Evolutionary conservation across 2,329 filamentous ascomycete genomes (phyloP).

Genomic region (Aspergillus sp.): DNA sequence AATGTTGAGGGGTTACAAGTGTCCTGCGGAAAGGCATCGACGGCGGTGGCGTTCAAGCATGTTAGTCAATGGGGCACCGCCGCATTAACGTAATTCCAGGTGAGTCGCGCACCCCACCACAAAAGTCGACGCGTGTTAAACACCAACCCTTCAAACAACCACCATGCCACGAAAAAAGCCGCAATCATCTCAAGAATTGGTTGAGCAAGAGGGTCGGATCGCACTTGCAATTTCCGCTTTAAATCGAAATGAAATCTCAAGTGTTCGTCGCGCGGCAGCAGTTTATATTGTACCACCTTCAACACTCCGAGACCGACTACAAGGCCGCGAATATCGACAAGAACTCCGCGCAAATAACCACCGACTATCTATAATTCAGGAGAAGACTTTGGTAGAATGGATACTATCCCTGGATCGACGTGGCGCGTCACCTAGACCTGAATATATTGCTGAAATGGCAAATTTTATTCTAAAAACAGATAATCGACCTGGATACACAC

Average conservation of each 20-base stretch:
- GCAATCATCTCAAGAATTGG: not conserved
- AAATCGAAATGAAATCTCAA: not conserved
- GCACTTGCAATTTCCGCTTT: not conserved
- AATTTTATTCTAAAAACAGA: not conserved
- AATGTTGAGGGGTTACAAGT: no score
- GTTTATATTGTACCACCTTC: no score
- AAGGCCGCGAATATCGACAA: not conserved
- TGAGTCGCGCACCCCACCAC: no score
- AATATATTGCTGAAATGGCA: not conserved
- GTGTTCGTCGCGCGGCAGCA: conserved; percentile 1
- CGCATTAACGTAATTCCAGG: no score
- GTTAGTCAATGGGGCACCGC: no score
- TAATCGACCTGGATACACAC: not conserved
- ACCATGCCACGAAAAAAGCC: conserved; percentile 5
- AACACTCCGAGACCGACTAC: not conserved
- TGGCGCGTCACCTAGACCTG: not conserved
- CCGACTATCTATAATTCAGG: not conserved
- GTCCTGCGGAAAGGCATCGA: no score
- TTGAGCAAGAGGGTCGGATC: conserved; percentile 3
- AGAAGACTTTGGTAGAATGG: not conserved
- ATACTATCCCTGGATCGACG: not conserved
- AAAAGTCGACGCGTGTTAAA: no score
- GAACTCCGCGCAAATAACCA: not conserved
- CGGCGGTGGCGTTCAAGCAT: no score
- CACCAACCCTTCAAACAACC: conserved; percentile 5